phyloP scores from a whole-genome alignment of 2,329 filamentous ascomycete species.

The Seiridium unicorne region DNA sequence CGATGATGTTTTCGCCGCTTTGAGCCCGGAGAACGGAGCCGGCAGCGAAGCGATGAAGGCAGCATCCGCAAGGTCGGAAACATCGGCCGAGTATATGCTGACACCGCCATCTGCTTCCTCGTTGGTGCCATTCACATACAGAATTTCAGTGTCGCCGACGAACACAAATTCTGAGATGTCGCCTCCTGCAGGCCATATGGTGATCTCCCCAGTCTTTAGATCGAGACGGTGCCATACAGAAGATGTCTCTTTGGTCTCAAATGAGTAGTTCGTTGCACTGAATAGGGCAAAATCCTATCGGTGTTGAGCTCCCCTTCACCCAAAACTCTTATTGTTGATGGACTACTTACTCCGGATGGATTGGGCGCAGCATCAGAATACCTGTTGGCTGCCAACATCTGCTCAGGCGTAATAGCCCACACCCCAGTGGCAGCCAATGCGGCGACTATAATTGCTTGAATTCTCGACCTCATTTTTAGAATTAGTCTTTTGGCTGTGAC shows the following conservation, averaged over 20 bases:
- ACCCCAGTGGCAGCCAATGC: conserved; percentile 22
- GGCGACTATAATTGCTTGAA: background rate
- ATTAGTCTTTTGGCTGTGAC: background rate
- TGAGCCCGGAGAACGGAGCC: conserved; percentile 36
- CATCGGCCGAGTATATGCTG: conserved; percentile 36
- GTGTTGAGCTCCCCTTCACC: conserved; percentile 1
- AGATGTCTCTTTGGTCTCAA: conserved; percentile 49
- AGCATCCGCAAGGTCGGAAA: conserved; percentile 22
- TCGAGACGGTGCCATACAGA: conserved; percentile 54
- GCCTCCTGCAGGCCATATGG: conserved; percentile 48
- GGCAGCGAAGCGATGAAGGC: conserved; percentile 33
- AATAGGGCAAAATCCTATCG: conserved; percentile 42
- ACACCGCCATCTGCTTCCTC: conserved; percentile 40
- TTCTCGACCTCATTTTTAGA: background rate
- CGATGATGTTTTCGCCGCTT: conserved; percentile 27
- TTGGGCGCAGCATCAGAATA: conserved; percentile 29
- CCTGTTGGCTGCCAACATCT: conserved; percentile 30
- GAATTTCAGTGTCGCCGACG: conserved; percentile 46
- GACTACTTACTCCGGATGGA: conserved; percentile 27
- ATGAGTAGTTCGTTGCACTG: conserved; percentile 56
- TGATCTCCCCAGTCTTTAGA: conserved; percentile 50
- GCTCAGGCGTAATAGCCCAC: conserved; percentile 27
- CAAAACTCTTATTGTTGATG: background rate
- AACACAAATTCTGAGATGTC: conserved; percentile 58
- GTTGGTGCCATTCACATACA: conserved; percentile 49